Evolutionary conservation across 306 rosid genomes (phyloP).

Genomic region (Citrullus colocynthis): DNA sequence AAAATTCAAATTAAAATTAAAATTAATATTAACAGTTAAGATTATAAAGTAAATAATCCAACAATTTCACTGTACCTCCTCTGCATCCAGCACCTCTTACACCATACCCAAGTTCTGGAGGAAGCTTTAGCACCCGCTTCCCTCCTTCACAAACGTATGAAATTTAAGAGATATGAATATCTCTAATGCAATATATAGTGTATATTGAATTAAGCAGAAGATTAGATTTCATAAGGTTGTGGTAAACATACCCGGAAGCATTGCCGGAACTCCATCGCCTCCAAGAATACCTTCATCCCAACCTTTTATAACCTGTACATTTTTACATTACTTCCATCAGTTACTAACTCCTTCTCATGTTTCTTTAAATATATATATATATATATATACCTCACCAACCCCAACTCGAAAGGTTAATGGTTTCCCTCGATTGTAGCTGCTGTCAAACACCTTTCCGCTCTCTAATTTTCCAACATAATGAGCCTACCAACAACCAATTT

Average conservation of each 20-base stretch:
- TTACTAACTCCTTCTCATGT: background rate
- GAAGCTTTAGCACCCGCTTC: constrained; percentile 70
- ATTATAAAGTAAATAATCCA: background rate
- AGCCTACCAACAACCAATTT: constrained; percentile 30
- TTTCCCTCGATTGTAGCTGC: constrained; percentile 89
- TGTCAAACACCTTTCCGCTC: constrained; percentile 77
- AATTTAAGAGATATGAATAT: too few relatives aligned
- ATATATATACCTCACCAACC: constrained; percentile 78
- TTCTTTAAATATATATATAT: background rate
- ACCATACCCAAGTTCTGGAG: constrained; percentile 87
- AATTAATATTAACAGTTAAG: background rate
- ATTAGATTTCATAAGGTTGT: too few relatives aligned
- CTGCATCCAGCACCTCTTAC: constrained; percentile 86
- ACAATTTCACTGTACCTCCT: constrained; percentile 40
- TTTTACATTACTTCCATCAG: background rate
- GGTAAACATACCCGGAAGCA: constrained; percentile 61
- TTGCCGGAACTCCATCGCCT: constrained; percentile 86
- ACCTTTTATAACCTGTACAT: constrained; percentile 76
- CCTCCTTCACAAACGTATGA: constrained; percentile 38
- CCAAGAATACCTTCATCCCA: constrained; percentile 96
- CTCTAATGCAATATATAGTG: too few relatives aligned
- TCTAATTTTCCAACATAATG: constrained; percentile 87
- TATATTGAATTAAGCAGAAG: too few relatives aligned
- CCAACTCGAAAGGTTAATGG: constrained; percentile 81
- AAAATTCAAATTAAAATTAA: background rate